Evolutionary conservation across 202 grass and related monocot genomes (phyloP).

Genomic region (Digitaria exilis): DNA sequence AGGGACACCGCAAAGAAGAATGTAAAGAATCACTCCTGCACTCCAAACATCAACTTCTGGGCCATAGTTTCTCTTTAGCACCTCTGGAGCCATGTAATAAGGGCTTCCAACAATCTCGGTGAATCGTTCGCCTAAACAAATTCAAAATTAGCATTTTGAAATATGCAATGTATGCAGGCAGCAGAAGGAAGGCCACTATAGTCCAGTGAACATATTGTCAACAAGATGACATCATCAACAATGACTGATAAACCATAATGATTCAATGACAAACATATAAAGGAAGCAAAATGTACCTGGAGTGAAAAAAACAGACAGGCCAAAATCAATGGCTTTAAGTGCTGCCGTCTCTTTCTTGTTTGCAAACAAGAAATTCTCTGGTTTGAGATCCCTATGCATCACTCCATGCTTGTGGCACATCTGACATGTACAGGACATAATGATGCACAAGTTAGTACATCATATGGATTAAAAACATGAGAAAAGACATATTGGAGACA

Average conservation of each 20-base stretch:
- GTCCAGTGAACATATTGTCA: conserved; percentile 1
- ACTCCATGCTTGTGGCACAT: conserved; percentile 89
- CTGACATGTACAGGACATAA: conserved; percentile 43
- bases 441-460: conserved; percentile 30
- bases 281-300: conserved; percentile 53
- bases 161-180: background rate
- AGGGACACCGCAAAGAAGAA: conserved; percentile 89
- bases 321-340: conserved; percentile 88
- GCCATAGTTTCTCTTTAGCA: conserved; percentile 87
- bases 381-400: conserved; percentile 88
- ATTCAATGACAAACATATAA: background rate
- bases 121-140: conserved; percentile 68
- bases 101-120: conserved; percentile 93
- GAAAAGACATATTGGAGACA: background rate
- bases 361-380: conserved; percentile 89
- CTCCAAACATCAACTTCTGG: conserved; percentile 96
- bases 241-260: conserved; percentile 15
- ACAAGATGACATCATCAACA: background rate
- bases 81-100: conserved; percentile 97
- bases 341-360: conserved; percentile 87
- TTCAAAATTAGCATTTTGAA: conserved; percentile 31
- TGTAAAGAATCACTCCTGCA: conserved; percentile 89
- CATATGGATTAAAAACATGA: background rate
- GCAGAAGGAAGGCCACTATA: conserved; percentile 22
- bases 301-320: conserved; percentile 83